These are phyloP conservation scores for Lagenidium giganteum DNA, from an alignment of 352 stramenopile species.

Conservation along the genomic window DNA sequence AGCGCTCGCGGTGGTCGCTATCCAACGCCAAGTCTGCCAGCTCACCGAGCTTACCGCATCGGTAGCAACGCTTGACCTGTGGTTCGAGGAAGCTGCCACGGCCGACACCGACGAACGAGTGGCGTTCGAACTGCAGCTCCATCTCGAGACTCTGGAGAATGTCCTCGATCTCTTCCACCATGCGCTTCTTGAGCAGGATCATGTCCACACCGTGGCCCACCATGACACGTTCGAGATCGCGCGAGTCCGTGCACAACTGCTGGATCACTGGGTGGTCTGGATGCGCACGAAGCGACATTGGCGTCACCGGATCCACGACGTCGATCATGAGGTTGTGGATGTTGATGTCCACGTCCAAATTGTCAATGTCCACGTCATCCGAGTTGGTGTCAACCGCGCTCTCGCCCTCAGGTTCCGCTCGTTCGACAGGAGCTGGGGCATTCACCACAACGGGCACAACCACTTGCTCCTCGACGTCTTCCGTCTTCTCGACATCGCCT, in stretches of 20 bases:
- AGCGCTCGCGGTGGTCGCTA: slow-evolving; percentile 33
- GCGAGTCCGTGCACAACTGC: slow-evolving; percentile 34
- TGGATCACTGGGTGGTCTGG: slow-evolving; percentile 48
- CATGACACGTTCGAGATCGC: slow-evolving; percentile 43
- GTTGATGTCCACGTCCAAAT: no score
- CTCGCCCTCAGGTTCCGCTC: no score
- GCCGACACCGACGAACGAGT: slow-evolving; percentile 57
- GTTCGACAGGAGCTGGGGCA: no score
- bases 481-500: no score
- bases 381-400: no score
- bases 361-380: no score
- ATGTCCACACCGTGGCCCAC: slow-evolving; percentile 45
- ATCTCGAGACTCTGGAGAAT: slow-evolving; percentile 76
- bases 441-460: no score
- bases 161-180: slow-evolving; percentile 78
- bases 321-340: no score
- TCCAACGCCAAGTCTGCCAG: slow-evolving; percentile 50
- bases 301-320: no score
- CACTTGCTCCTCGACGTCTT: no score
- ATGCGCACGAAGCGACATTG: slow-evolving; percentile 11
- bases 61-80: slow-evolving; percentile 33
- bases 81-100: slow-evolving; percentile 9
- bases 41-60: slow-evolving; percentile 47
- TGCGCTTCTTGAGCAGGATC: slow-evolving; percentile 63
- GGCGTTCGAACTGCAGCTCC: slow-evolving; percentile 72